These are phyloP conservation scores for Pneumocystis murina DNA, from an alignment of 1,139 yeast species.

Conservation along the genomic window DNA sequence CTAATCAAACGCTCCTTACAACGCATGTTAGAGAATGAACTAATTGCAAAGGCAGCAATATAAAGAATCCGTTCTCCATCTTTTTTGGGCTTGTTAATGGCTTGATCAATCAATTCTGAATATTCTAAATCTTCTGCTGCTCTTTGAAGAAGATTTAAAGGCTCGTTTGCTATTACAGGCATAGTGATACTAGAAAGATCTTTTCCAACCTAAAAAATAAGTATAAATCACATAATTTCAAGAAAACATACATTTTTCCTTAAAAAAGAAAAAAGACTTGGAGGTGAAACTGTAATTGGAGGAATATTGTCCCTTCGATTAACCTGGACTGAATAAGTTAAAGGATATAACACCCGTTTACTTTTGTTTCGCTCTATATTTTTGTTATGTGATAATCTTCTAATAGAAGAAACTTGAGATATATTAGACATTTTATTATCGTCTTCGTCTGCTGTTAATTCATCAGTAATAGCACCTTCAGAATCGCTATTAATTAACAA, in stretches of 20 bases:
- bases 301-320: constrained; percentile 48
- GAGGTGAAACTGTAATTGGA: constrained; percentile 52
- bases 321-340: constrained; percentile 21
- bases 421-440: not conserved
- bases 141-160: constrained; percentile 82
- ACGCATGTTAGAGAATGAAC: constrained; percentile 30
- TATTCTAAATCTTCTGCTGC: constrained; percentile 93
- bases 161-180: constrained; percentile 92
- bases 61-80: constrained; percentile 71
- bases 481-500: not conserved
- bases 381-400: not conserved
- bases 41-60: constrained; percentile 86
- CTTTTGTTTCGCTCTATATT: not conserved
- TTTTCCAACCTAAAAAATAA: constrained; percentile 40
- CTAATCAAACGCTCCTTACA: not conserved
- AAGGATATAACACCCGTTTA: constrained; percentile 6
- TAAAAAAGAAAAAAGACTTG: constrained; percentile 61
- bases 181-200: constrained; percentile 71
- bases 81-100: constrained; percentile 44
- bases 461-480: not conserved
- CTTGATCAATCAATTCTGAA: constrained; percentile 58
- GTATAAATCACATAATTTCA: not conserved
- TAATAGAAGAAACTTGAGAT: not conserved
- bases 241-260: constrained; percentile 47
- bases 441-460: not conserved